Conservation (phyloP, 2,329 filamentous ascomycete species). For the Aspergillus jensenii region DNA sequence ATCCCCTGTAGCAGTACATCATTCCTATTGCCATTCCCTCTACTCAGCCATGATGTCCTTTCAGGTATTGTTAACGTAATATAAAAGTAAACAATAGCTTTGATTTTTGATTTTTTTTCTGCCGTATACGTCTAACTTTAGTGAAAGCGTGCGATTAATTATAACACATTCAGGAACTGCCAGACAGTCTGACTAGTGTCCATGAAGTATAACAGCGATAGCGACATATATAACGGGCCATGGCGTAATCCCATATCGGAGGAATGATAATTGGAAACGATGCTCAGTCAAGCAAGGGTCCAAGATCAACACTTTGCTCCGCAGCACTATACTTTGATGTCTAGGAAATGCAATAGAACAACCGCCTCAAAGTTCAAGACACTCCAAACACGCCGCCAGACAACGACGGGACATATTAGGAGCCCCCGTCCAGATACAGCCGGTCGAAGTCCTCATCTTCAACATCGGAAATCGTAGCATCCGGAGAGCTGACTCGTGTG, state of each 20-base stretch:
- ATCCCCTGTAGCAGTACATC: no score
- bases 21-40: no score
- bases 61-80: not conserved
- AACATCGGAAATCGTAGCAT: constrained; percentile 36
- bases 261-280: not conserved
- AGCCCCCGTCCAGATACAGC: constrained; percentile 32
- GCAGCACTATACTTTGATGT: not conserved
- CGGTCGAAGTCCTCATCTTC: constrained; percentile 33
- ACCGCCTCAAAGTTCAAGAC: not conserved
- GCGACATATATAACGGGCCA: constrained; percentile 10
- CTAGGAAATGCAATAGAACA: constrained; percentile 4
- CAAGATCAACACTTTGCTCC: not conserved
- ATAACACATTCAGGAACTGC: not conserved
- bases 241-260: not conserved
- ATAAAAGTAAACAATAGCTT: not conserved
- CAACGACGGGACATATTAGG: constrained; percentile 18
- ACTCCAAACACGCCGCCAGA: not conserved
- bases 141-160: not conserved
- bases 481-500: constrained; percentile 27
- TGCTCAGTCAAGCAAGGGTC: constrained; percentile 1
- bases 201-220: constrained; percentile 9
- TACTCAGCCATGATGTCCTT: no score
- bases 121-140: constrained; percentile 3
- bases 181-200: not conserved
- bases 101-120: not conserved